These are phyloP conservation scores for Chenopodium album DNA, from an alignment of 148 eudicot species.

Conservation along the genomic window DNA sequence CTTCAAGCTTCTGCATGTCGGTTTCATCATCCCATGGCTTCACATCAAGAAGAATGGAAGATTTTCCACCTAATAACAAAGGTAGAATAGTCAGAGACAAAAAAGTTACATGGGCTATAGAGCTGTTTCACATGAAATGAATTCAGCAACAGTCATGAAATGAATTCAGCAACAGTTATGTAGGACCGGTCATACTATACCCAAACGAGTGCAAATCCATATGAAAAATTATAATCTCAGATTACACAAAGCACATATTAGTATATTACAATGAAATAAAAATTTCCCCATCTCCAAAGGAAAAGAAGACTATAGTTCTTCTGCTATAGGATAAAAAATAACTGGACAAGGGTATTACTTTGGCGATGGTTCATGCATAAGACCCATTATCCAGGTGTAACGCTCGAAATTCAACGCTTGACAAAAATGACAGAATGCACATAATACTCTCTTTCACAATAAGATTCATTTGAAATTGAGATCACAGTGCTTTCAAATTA, in stretches of 20 bases:
- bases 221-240: not conserved
- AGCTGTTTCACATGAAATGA: not conserved
- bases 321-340: not conserved
- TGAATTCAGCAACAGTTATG: not conserved
- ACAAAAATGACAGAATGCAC: not conserved
- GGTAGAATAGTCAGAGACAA: not conserved
- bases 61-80: conserved; percentile 66
- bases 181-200: no score
- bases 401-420: conserved; percentile 16
- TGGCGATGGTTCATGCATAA: conserved; percentile 17
- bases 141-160: not conserved
- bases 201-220: no score
- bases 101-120: not conserved
- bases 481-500: not conserved
- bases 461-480: not conserved
- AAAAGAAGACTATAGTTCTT: not conserved
- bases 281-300: not conserved
- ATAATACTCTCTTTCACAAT: not conserved
- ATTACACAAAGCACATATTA: not conserved
- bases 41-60: conserved; percentile 90
- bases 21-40: conserved; percentile 99
- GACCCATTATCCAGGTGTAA: conserved; percentile 17
- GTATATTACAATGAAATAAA: not conserved
- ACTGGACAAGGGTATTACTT: conserved; percentile 1
- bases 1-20: conserved; percentile 92